Percentiles rank a stretch among this genome's conserved stretches.
Conservation (phyloP, 2,329 filamentous ascomycete genomes). For the Trichoderma sp. region DNA sequence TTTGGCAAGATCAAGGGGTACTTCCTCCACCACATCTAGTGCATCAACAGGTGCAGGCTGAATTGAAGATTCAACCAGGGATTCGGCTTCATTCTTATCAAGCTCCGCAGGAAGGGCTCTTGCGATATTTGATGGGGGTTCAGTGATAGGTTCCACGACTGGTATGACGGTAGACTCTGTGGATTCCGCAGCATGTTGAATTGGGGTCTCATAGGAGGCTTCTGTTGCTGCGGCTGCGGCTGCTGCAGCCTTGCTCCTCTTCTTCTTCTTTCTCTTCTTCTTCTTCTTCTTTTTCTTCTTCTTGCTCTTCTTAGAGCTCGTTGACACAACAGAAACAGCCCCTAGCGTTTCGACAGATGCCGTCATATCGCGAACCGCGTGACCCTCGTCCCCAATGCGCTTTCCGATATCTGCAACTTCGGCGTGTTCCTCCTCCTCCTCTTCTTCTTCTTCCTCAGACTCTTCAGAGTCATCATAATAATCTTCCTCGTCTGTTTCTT, state of each 20-base stretch:
- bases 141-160: not conserved
- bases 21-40: not conserved
- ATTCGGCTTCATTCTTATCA: not conserved
- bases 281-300: conserved; percentile 21
- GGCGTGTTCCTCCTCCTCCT: conserved; percentile 2
- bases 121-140: not conserved
- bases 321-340: not conserved
- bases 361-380: not conserved
- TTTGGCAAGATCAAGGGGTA: not conserved
- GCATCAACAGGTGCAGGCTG: not conserved
- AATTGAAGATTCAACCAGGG: not conserved
- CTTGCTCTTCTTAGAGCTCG: conserved; percentile 21
- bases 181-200: not conserved
- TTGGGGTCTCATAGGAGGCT: not conserved
- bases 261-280: conserved; percentile 1
- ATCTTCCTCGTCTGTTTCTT: conserved; percentile 3
- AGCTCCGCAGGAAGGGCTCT: not conserved
- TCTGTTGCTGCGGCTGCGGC: not conserved
- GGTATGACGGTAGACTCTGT: not conserved
- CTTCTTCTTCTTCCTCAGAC: not conserved
- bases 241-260: not conserved
- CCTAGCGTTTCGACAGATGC: conserved; percentile 3
- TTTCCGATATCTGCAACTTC: not conserved
- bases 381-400: not conserved
- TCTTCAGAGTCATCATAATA: conserved; percentile 19